Evolutionary conservation across 2,329 filamentous ascomycete genomes (phyloP).

Genomic region (Apiospora koreana): DNA sequence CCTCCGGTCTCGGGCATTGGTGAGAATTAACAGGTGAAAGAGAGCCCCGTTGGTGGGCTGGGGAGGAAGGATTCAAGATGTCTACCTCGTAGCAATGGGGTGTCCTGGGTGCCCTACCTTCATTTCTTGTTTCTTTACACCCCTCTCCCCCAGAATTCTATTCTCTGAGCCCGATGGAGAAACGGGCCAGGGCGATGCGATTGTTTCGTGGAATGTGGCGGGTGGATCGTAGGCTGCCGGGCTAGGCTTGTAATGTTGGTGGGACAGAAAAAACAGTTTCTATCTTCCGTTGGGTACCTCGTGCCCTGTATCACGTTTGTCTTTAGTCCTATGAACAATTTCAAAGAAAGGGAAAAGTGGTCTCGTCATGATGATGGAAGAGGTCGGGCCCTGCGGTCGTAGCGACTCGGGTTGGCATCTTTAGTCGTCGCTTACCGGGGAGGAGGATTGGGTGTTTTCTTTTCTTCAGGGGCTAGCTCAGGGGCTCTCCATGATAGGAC

Average conservation of each 20-base stretch:
- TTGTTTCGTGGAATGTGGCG: background rate
- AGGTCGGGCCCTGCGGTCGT: background rate
- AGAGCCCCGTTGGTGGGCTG: background rate
- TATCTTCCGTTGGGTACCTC: slow-evolving; percentile 1
- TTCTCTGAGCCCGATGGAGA: background rate
- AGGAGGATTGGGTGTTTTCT: background rate
- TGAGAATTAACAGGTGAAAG: background rate
- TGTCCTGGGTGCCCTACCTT: background rate
- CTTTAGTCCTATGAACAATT: background rate
- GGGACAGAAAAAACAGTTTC: background rate
- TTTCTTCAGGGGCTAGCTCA: background rate
- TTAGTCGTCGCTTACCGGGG: background rate
- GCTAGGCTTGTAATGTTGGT: background rate
- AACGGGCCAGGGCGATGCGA: background rate
- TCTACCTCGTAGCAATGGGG: background rate
- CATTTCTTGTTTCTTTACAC: background rate
- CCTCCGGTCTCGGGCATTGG: background rate
- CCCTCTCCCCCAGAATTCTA: background rate
- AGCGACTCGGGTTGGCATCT: background rate
- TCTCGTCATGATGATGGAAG: background rate
- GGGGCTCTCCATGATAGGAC: background rate
- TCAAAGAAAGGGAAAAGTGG: too few species aligned
- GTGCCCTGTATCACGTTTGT: slow-evolving; percentile 1
- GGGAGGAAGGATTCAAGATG: background rate
- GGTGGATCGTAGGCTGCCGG: background rate